Base-by-base conservation (phyloP, 2,329 filamentous ascomycete genomes). In the Colletotrichum tropicale region DNA sequence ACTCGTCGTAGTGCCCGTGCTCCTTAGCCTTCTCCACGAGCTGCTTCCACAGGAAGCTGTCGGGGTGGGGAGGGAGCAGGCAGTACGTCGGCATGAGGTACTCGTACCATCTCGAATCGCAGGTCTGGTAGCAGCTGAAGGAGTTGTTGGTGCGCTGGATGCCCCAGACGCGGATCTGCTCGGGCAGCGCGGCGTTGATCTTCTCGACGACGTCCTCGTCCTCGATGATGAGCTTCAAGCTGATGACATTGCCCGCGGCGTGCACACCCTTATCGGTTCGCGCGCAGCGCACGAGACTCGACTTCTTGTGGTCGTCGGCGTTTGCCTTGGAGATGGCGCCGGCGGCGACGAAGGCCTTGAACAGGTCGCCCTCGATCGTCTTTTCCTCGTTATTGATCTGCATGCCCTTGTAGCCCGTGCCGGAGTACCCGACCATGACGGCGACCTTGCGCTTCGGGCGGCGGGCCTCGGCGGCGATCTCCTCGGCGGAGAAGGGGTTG, bases 181-280 rank as follows among this genome's bases (percentile, higher is more conserved):
- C 90, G 3, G 94, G 94, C 55, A 99, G 89, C 71, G 94, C 88
- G 43, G 92, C 90, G 85, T 99, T 99, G 90, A 99, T 98, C 86
- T 95, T 98, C 72, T 96, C 88, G 28, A 98, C 93, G 65, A 98
- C 92, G 77, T 98, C 93, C 13, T 92, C 90, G 74, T 98, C 96
- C 85, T 98, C 96, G 64, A 98, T 93, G 80, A 99, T 98, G 80
- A 99, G 89, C 87, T 99, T 99, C 81, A 98, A 85, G 36, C 95
- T 98, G 77, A 98, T 95, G 81, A 98, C 93, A 82, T 98, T 98
- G 68, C 96, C 97, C 2, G 96, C 96, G 2, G 96, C 96, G 84
- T 98, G 96, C 3, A 98, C 96, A 70, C 97, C 97, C 88, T 98
- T 99, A 87, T 99, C 97, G 1, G 97, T 99, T 78, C 97, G 91